Evolutionary conservation across 768 basidiomycete species (phyloP).

Genomic region (Exidia glandulosa): DNA sequence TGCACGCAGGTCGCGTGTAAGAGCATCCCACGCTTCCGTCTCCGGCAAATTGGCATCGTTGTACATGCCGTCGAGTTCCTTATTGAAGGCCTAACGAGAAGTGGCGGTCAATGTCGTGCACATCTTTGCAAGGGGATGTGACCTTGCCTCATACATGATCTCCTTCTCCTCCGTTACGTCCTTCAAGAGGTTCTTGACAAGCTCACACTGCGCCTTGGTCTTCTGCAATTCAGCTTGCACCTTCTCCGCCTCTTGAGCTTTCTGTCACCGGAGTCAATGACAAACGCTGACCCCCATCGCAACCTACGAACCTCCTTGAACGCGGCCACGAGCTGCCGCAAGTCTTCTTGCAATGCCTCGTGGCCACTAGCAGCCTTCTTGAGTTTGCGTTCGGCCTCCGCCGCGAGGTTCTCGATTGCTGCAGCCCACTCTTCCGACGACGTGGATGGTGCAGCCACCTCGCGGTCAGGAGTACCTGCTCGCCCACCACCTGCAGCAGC

Average conservation of each 20-base stretch:
- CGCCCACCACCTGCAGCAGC: conserved; percentile 31
- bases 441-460: not conserved
- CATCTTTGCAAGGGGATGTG: not conserved
- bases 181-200: conserved; percentile 64
- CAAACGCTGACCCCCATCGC: too few relatives aligned
- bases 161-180: conserved; percentile 82
- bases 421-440: conserved; percentile 4
- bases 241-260: conserved; percentile 50
- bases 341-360: conserved; percentile 39
- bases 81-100: conserved; percentile 70
- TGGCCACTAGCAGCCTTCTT: conserved; percentile 40
- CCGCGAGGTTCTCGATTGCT: conserved; percentile 41
- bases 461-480: not conserved
- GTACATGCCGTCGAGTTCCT: conserved; percentile 86
- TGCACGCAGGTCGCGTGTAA: conserved; percentile 58
- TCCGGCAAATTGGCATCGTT: conserved; percentile 73
- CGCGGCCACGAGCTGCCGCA: conserved; percentile 38
- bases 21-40: conserved; percentile 71
- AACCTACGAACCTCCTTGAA: conserved; percentile 45
- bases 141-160: conserved; percentile 78
- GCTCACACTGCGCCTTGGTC: conserved; percentile 60
- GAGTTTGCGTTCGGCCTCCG: conserved; percentile 49
- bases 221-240: conserved; percentile 54
- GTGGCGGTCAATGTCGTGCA: not conserved
- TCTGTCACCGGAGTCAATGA: too few relatives aligned